Evolutionary conservation across 2,329 filamentous ascomycete genomes (phyloP).

Genomic region (Diaporthe destruens): DNA sequence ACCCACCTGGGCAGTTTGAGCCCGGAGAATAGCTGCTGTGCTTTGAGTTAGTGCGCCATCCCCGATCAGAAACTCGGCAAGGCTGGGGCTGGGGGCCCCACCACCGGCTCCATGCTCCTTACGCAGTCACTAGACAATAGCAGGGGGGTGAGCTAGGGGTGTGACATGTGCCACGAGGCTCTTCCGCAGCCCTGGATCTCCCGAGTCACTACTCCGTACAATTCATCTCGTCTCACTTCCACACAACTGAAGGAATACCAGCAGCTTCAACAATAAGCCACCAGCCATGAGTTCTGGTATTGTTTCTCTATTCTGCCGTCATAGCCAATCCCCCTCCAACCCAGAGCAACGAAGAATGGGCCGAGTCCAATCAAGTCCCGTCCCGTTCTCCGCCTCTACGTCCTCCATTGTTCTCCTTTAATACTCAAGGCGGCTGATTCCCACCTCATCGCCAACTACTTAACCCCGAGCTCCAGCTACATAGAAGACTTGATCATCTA

Average conservation of each 20-base stretch:
- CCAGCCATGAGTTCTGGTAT: slow-evolving; percentile 30
- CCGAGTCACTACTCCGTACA: not conserved
- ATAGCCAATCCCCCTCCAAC: not conserved
- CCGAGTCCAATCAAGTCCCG: not conserved
- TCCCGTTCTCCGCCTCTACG: not conserved
- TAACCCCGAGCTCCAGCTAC: not conserved
- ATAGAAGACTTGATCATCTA: not conserved
- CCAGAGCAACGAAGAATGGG: slow-evolving; percentile 15
- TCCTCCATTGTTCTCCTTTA: slow-evolving; percentile 23
- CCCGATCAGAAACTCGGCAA: slow-evolving; percentile 17
- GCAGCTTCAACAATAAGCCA: not conserved
- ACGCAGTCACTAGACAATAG: not conserved
- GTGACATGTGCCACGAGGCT: slow-evolving; percentile 22
- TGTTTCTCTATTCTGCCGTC: not conserved
- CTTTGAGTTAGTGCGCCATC: not conserved
- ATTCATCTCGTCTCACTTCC: slow-evolving; percentile 2
- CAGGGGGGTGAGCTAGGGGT: slow-evolving; percentile 4
- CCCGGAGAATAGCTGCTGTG: slow-evolving; percentile 18
- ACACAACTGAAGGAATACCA: not conserved
- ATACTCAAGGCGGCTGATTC: not conserved
- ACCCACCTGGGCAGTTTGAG: not conserved
- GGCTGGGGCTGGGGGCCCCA: slow-evolving; percentile 20
- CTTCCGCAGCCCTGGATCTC: not conserved
- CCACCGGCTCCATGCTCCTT: slow-evolving; percentile 10
- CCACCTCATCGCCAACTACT: not conserved